Conservation (phyloP, 1,284 basidiomycete genomes). For the Ganoderma resinaceum region DNA sequence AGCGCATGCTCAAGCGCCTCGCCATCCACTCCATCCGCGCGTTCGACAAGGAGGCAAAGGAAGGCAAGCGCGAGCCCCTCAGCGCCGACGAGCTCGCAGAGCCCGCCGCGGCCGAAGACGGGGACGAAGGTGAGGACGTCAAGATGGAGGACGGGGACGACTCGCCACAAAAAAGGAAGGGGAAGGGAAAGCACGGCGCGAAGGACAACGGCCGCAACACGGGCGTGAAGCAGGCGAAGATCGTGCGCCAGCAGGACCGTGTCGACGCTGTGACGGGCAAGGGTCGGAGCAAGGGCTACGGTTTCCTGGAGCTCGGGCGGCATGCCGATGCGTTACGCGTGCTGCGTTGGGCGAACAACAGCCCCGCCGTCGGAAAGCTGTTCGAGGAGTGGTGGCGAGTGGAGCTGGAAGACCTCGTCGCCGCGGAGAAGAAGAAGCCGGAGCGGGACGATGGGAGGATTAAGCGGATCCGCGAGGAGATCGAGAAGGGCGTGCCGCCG, state of each 20-base stretch:
- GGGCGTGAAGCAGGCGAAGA: slow-evolving; percentile 86
- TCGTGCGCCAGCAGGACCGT: slow-evolving; percentile 87
- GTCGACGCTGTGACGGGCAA: slow-evolving; percentile 88
- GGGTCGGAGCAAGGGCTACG: slow-evolving; percentile 92
- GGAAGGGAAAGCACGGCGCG: slow-evolving; percentile 22
- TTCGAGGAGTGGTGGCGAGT: slow-evolving; percentile 86
- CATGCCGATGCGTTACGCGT: slow-evolving; percentile 93
- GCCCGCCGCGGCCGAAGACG: slow-evolving; percentile 36
- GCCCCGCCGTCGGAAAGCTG: slow-evolving; percentile 67
- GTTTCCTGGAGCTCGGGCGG: slow-evolving; percentile 90
- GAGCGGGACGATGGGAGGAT: slow-evolving; percentile 56
- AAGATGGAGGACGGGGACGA: slow-evolving; percentile 43
- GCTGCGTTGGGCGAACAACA: slow-evolving; percentile 94
- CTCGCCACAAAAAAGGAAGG: slow-evolving; percentile 38
- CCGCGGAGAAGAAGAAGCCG: slow-evolving; percentile 61
- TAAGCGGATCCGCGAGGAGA: slow-evolving; percentile 66
- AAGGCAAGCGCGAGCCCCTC: slow-evolving; percentile 66
- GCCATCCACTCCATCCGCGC: slow-evolving; percentile 82
- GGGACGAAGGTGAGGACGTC: slow-evolving; percentile 33
- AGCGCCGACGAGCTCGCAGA: slow-evolving; percentile 76
- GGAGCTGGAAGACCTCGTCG: slow-evolving; percentile 76
- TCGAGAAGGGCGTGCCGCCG: slow-evolving; percentile 54
- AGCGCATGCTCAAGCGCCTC: slow-evolving; percentile 89
- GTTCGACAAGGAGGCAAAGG: slow-evolving; percentile 85
- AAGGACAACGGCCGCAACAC: slow-evolving; percentile 58